Base-by-base conservation (phyloP, 202 grass and related monocot genomes). In the Brachypodium distachyon region DNA sequence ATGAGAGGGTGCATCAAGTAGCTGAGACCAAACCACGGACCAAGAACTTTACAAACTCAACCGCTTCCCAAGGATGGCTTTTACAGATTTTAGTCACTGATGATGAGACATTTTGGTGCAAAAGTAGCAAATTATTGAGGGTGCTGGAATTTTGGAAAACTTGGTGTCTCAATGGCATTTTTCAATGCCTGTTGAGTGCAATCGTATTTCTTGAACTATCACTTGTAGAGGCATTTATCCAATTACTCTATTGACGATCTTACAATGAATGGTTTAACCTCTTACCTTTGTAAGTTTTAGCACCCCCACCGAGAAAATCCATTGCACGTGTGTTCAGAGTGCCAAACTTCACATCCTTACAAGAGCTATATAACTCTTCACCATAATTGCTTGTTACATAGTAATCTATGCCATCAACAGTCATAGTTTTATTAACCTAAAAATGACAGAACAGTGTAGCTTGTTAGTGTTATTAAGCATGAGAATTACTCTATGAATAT, bases 261-360 rank as follows among this genome's bases (percentile, higher is more conserved):
- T 50, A 9, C 5, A 61, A 11, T 66, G 14, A 68, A 72, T 3
- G 25, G 7, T 50, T 71, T 51, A 80, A 14, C 12, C 43, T 50
- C 77, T 58, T 81, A 98, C 96, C 96, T 90, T 82, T 83, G 77
- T 88, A 98, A 67, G 83, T 89, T 78, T 84, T 84, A 81, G 96
- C 91, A 83, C 87, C 83, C 18, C 60, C 96, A 38, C 96, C 96
- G 43, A 98, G 81, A 87, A 98, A 95, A 92, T 95, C 91, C 91
- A 98, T 98, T 83, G 96, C 85, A 37, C 87, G 89, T 74, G 87
- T 98, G 86, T 98, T 98, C 65, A 95, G 40, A 59, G 79, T 87
- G 55, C 96, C 96, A 90, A 98, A 98, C 50, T 98, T 98, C 68
- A 98, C 96, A 81, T 98, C 91, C 89, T 95, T 98, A 78, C 96